These are phyloP conservation scores for Heritiera fomes DNA, from an alignment of 345 rosid species.

Conservation along the genomic window DNA sequence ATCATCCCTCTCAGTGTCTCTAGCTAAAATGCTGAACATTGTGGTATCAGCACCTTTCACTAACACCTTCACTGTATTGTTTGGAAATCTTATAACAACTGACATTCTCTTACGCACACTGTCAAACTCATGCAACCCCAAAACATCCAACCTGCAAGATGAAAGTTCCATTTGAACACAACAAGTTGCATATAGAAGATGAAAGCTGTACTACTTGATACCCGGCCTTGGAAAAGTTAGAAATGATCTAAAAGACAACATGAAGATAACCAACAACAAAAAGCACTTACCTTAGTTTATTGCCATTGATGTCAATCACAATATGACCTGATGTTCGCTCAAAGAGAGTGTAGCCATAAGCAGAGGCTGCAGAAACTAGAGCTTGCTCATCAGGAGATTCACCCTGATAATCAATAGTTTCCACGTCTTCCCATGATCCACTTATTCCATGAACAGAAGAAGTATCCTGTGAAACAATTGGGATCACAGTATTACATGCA, in stretches of 20 bases:
- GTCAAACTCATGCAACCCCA: slow-evolving; percentile 81
- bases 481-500: slow-evolving; percentile 73
- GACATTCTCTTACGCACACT: slow-evolving; percentile 86
- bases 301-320: slow-evolving; percentile 63
- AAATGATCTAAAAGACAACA: background rate
- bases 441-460: slow-evolving; percentile 23
- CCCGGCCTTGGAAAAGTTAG: background rate
- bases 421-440: slow-evolving; percentile 34
- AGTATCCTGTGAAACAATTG: slow-evolving; percentile 35
- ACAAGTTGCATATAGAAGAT: background rate
- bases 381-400: slow-evolving; percentile 94
- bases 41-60: slow-evolving; percentile 83
- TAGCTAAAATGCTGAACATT: slow-evolving; percentile 50
- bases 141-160: slow-evolving; percentile 59
- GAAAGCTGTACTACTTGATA: background rate
- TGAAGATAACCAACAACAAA: background rate
- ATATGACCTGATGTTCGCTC: slow-evolving; percentile 85
- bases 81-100: slow-evolving; percentile 69
- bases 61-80: slow-evolving; percentile 61
- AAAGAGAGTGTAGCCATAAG: slow-evolving; percentile 67
- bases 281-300: slow-evolving; percentile 53
- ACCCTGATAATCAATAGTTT: slow-evolving; percentile 66
- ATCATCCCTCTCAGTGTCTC: slow-evolving; percentile 37
- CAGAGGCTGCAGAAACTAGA: slow-evolving; percentile 77
- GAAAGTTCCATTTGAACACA: slow-evolving; percentile 9